Evolutionary conservation across 495 filamentous ascomycete genomes (phyloP).

Genomic region (Annulohypoxylon nitens): DNA sequence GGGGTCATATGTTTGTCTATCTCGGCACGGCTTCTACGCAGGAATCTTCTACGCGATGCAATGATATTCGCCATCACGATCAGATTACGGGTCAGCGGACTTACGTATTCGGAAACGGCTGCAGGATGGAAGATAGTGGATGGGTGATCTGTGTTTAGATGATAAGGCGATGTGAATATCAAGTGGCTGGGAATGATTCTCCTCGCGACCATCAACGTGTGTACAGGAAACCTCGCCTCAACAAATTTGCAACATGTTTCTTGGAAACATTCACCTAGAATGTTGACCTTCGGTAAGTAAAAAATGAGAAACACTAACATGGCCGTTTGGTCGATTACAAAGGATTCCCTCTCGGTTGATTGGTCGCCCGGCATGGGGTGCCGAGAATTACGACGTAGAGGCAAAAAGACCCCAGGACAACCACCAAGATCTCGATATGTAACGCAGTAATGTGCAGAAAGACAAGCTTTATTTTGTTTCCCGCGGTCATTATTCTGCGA

Average conservation of each 20-base stretch:
- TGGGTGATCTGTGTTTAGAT: slow-evolving; percentile 30
- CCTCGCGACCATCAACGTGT: slow-evolving; percentile 13
- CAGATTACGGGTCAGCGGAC: neutral
- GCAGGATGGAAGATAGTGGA: slow-evolving; percentile 4
- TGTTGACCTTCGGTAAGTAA: slow-evolving; percentile 5
- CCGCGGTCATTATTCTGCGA: slow-evolving; percentile 31
- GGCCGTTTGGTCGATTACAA: neutral
- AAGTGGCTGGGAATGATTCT: slow-evolving; percentile 41
- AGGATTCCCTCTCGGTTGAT: slow-evolving; percentile 7
- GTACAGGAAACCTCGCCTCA: neutral
- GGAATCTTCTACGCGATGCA: slow-evolving; percentile 8
- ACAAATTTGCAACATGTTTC: slow-evolving; percentile 14
- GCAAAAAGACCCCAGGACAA: slow-evolving; percentile 12
- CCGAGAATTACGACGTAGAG: slow-evolving; percentile 24
- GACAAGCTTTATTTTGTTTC: slow-evolving; percentile 46
- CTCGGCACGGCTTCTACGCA: slow-evolving; percentile 6
- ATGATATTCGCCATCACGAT: slow-evolving; percentile 34
- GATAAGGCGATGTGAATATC: slow-evolving; percentile 22
- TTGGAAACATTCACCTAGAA: neutral
- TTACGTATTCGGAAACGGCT: slow-evolving; percentile 8
- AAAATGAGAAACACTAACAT: slow-evolving; percentile 1
- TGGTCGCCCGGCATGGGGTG: slow-evolving; percentile 24
- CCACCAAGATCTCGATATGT: slow-evolving; percentile 8
- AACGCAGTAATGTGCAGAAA: slow-evolving; percentile 2
- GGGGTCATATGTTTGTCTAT: slow-evolving; percentile 26